Percentiles rank a stretch among this genome's conserved stretches.
Evolutionary conservation across 179 eudicot genomes (phyloP).

Genomic region (Corrigiola litoralis): DNA sequence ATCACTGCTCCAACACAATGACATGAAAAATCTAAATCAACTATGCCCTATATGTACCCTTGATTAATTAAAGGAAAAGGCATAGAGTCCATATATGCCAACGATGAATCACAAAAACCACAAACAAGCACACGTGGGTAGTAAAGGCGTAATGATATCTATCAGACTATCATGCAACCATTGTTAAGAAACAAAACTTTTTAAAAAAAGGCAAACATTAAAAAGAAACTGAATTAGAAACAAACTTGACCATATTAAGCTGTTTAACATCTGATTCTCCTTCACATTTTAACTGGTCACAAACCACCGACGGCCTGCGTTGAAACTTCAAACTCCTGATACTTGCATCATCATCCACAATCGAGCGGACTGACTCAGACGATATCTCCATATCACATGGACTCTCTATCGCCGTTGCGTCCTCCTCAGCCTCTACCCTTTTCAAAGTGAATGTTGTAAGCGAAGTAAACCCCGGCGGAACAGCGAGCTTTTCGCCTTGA

Average conservation of each 20-base stretch:
- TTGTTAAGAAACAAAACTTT: not conserved
- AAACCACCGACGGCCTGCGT: slow-evolving; percentile 56
- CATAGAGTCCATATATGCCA: not conserved
- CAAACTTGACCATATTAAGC: slow-evolving; percentile 36
- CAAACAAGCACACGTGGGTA: not conserved
- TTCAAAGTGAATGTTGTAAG: slow-evolving; percentile 48
- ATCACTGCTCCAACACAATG: too few relatives aligned
- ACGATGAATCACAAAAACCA: not conserved
- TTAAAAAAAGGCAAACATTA: not conserved
- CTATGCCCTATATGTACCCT: not conserved
- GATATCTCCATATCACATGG: slow-evolving; percentile 30
- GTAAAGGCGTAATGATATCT: not conserved
- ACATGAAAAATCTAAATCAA: too few relatives aligned
- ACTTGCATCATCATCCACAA: slow-evolving; percentile 26
- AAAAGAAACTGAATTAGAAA: not conserved
- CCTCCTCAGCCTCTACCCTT: slow-evolving; percentile 26
- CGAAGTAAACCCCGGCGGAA: slow-evolving; percentile 49
- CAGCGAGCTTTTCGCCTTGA: slow-evolving; percentile 20
- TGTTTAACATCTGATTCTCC: slow-evolving; percentile 34
- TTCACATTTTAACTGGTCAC: slow-evolving; percentile 22
- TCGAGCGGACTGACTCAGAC: slow-evolving; percentile 22
- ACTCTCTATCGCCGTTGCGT: slow-evolving; percentile 15
- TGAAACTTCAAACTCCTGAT: slow-evolving; percentile 30
- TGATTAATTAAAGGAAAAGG: not conserved
- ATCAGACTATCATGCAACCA: not conserved